Evolutionary conservation across 2,329 filamentous ascomycete genomes (phyloP), one percentile per base, ranked within the genome.

Genomic region (Fusarium vanettenii): DNA sequence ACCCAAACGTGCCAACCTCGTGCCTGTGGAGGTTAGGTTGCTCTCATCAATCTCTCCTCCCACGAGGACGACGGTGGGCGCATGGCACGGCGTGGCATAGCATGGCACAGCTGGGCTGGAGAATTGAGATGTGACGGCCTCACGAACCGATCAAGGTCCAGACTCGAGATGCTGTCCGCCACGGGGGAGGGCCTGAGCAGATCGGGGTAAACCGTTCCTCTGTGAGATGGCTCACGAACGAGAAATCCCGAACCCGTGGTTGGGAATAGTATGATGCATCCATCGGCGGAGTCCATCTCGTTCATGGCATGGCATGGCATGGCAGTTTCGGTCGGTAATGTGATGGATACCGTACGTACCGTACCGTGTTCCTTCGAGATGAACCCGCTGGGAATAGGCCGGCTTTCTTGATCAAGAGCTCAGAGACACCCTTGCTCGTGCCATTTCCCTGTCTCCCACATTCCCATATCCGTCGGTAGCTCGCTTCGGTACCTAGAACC

Each of bases 371-470:
- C 55, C 20, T 27, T 63, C 52, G 29, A 35, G 29, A 22, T 56
- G 52, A 33, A 35, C 20, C 22, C 16, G 31, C 55, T 59, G 62
- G 62, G 39, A 65, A 65, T 65, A 65, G 62, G 18, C 62, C 62
- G 62, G 62, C 62, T 55, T 63, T 43, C 43, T n/a, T n/a, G 31
- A 20, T 37, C 33, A 57, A 22, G 6, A 31, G 41, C 39, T 22
- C 25, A 50, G 6, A 45, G n/a, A 5, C 18, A 71, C 74, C 76
- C 76, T 74, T 79, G 77, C 69, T 60, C 50, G 33, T 55, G 29
- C 52, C 59, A 67, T 41, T 39, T 69, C 75, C 76, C 70, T 78
- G 77, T 79, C 74, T 79, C 45, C 72, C 77, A 79, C 76, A 79
- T 78, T 70, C 61, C 66, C 68, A 57, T 41, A 43, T 71, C 67